Percentiles rank a stretch among this genome's conserved stretches.
Conservation (phyloP, 352 stramenopile genomes). For the Pythium oligandrum region DNA sequence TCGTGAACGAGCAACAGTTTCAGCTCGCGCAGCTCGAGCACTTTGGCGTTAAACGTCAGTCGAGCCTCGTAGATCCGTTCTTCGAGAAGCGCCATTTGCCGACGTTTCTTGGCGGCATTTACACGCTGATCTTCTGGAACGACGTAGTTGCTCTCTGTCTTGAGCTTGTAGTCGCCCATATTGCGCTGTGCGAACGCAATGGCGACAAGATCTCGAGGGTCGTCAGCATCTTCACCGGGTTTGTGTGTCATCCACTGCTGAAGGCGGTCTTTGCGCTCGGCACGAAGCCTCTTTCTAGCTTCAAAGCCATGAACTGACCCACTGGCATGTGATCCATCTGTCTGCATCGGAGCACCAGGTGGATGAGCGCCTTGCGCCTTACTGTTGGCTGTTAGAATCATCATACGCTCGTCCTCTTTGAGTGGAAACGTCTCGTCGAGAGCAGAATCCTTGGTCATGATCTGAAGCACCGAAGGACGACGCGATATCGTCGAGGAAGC, state of each 20-base stretch:
- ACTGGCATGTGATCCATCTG: background rate
- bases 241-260: constrained; percentile 62
- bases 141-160: constrained; percentile 82
- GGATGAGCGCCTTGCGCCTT: constrained; percentile 8
- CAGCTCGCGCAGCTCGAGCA: constrained; percentile 86
- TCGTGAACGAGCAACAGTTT: constrained; percentile 82
- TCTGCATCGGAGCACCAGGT: constrained; percentile 11
- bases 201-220: constrained; percentile 86
- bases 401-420: constrained; percentile 52
- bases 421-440: constrained; percentile 49
- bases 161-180: constrained; percentile 92
- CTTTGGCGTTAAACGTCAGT: constrained; percentile 87
- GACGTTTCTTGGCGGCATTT: constrained; percentile 86
- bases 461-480: constrained; percentile 55
- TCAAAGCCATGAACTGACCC: constrained; percentile 73
- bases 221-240: constrained; percentile 87
- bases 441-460: constrained; percentile 47
- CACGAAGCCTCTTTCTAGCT: constrained; percentile 70
- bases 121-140: constrained; percentile 87
- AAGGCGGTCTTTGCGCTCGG: constrained; percentile 61
- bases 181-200: constrained; percentile 85
- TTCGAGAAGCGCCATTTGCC: constrained; percentile 84
- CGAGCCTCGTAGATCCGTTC: constrained; percentile 76
- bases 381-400: constrained; percentile 19
- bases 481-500: background rate